Percentiles rank a stretch among this genome's conserved stretches.
These are phyloP conservation scores for Neurospora sp. DNA, from an alignment of 495 filamentous ascomycete species.

Conservation along the genomic window DNA sequence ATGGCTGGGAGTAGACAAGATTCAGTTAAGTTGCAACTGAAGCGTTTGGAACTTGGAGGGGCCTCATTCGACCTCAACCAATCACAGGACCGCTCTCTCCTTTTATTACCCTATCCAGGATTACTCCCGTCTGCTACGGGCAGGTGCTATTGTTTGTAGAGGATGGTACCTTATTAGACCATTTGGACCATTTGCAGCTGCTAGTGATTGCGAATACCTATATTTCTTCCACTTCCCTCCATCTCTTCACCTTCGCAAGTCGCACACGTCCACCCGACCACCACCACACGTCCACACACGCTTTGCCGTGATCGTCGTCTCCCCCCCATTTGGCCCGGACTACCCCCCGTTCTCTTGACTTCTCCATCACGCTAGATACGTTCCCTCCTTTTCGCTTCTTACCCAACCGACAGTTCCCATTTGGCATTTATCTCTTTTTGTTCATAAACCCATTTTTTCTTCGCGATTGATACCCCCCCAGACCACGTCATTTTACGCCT, in stretches of 20 bases:
- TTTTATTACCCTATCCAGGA: not conserved
- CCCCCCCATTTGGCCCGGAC: not conserved
- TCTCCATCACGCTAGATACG: not conserved
- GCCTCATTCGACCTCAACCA: not conserved
- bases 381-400: not conserved
- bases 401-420: not conserved
- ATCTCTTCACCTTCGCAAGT: not conserved
- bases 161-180: not conserved
- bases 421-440: not conserved
- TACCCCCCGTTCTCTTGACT: not conserved
- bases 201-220: too few relatives aligned
- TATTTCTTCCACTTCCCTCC: not conserved
- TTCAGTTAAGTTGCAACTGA: not conserved
- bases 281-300: not conserved
- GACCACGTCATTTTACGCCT: not conserved
- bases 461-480: not conserved
- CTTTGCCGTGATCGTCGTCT: not conserved
- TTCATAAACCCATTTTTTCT: not conserved
- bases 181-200: not conserved
- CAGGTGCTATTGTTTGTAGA: not conserved
- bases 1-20: not conserved
- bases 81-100: not conserved
- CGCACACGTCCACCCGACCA: not conserved
- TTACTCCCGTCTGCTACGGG: not conserved
- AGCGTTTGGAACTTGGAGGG: not conserved